Evolutionary conservation across 1,284 basidiomycete genomes (phyloP).

Genomic region (Tylopilus sp.): DNA sequence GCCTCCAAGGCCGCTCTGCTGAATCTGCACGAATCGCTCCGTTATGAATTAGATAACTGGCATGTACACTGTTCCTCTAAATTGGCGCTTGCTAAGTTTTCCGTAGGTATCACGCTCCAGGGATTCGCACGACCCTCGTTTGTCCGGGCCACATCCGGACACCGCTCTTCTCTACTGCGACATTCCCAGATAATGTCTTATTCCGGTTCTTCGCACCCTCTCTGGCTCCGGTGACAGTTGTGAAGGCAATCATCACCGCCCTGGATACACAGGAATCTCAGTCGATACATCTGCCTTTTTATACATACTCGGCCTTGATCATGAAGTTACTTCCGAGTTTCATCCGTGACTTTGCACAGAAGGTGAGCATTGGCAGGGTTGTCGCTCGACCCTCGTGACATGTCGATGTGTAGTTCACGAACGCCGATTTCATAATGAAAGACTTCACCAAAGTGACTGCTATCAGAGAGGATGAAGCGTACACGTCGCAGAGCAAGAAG

Average conservation of each 20-base stretch:
- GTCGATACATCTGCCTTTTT: conserved; percentile 73
- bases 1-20: conserved; percentile 85
- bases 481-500: conserved; percentile 12
- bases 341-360: conserved; percentile 66
- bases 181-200: conserved; percentile 49
- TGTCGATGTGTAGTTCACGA: conserved; percentile 39
- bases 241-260: conserved; percentile 76
- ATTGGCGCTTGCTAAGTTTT: conserved; percentile 5
- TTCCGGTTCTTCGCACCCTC: conserved; percentile 76
- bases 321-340: conserved; percentile 67
- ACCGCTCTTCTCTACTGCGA: conserved; percentile 65
- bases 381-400: conserved; percentile 12
- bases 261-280: conserved; percentile 76
- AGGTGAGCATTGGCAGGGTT: conserved; percentile 45
- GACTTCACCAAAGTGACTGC: conserved; percentile 50
- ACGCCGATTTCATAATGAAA: conserved; percentile 47
- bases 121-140: conserved; percentile 79
- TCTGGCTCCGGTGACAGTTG: conserved; percentile 69
- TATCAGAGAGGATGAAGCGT: conserved; percentile 43
- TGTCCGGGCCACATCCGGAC: conserved; percentile 76
- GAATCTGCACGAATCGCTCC: conserved; percentile 74
- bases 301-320: conserved; percentile 57
- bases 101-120: conserved; percentile 65
- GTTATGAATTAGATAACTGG: conserved; percentile 80
- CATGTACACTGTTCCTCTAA: conserved; percentile 28